Conservation (phyloP, 2,329 filamentous ascomycete genomes). For the Macroventuria anomochaeta region DNA sequence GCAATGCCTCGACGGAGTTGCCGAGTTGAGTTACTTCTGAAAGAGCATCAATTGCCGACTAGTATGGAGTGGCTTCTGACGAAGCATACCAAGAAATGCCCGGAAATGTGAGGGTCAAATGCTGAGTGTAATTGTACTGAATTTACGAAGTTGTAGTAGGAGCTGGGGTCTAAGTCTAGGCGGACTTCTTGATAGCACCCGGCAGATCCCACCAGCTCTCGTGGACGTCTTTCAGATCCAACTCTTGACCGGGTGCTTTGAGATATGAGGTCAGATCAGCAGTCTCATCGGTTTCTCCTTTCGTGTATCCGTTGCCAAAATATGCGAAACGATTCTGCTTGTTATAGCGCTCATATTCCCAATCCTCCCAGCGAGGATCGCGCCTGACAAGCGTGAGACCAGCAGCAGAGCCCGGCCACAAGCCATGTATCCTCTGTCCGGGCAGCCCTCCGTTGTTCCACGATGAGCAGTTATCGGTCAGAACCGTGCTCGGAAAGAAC, state of each 20-base stretch:
- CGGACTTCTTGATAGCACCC: conserved; percentile 31
- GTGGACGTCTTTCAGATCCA: conserved; percentile 68
- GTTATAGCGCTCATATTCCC: conserved; percentile 59
- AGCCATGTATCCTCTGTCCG: conserved; percentile 68
- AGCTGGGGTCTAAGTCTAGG: no score
- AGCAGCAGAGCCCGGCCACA: conserved; percentile 73
- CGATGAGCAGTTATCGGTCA: conserved; percentile 69
- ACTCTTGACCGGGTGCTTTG: conserved; percentile 56
- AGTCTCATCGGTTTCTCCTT: conserved; percentile 62
- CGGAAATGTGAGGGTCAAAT: no score
- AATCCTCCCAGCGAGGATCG: conserved; percentile 67
- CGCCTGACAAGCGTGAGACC: conserved; percentile 65
- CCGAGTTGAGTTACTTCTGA: no score
- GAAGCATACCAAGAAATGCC: neutral
- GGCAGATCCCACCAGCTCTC: conserved; percentile 67
- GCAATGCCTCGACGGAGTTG: neutral
- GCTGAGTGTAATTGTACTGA: no score
- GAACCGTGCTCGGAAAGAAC: conserved; percentile 58
- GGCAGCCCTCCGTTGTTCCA: conserved; percentile 72
- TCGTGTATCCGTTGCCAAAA: conserved; percentile 72
- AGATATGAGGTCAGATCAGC: conserved; percentile 70
- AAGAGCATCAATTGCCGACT: no score
- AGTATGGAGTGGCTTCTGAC: no score
- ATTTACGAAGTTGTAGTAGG: no score
- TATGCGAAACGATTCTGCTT: conserved; percentile 64